These are phyloP conservation scores for Phytophthora pini DNA, from an alignment of 352 stramenopile species.

Conservation along the genomic window DNA sequence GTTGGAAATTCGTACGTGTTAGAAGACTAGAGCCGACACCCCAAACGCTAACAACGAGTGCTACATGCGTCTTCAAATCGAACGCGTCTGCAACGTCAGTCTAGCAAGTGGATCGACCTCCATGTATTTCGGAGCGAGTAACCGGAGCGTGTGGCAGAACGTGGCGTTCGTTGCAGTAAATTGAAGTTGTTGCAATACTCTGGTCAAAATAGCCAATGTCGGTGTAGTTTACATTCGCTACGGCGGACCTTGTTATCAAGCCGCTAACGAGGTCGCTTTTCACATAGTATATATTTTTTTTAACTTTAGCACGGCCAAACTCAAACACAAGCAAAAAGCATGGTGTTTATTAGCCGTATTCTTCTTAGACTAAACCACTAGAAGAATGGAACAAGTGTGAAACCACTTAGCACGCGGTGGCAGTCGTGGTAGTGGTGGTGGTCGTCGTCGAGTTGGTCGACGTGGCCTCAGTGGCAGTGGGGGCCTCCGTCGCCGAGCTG, in stretches of 20 bases:
- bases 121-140: conserved; percentile 62
- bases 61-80: conserved; percentile 47
- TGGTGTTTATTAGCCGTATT: background rate
- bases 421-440: conserved; percentile 12
- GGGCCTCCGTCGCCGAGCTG: conserved; percentile 8
- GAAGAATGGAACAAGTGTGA: background rate
- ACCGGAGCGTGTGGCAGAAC: conserved; percentile 72
- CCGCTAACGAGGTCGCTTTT: too few relatives aligned
- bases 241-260: too few relatives aligned
- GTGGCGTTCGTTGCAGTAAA: conserved; percentile 58
- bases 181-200: too few relatives aligned
- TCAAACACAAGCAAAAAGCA: background rate
- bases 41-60: conserved; percentile 62
- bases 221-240: too few relatives aligned
- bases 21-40: background rate
- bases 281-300: too few relatives aligned
- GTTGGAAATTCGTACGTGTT: too few relatives aligned
- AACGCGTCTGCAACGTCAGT: conserved; percentile 65
- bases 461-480: background rate
- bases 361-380: background rate
- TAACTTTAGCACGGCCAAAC: too few relatives aligned
- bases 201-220: too few relatives aligned
- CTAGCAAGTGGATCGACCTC: conserved; percentile 38
- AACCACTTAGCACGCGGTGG: conserved; percentile 6
- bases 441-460: conserved; percentile 7